Conservation (phyloP, 805 yeast genomes). For the Candida dendrica region DNA sequence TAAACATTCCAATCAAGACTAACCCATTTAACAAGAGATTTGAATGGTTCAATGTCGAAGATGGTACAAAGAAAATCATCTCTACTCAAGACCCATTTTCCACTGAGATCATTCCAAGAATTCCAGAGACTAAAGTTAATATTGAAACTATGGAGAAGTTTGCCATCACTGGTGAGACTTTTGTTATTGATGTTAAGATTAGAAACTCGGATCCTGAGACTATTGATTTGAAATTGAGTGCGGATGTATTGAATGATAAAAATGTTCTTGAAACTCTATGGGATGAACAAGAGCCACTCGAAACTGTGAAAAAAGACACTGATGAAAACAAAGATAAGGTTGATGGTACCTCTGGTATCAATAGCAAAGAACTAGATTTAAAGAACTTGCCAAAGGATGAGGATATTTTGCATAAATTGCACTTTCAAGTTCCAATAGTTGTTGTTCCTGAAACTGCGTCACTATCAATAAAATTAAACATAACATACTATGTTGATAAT, state of each 20-base stretch:
- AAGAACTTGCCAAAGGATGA: not conserved
- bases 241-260: not conserved
- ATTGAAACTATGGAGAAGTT: slow-evolving; percentile 16
- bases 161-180: slow-evolving; percentile 26
- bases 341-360: not conserved
- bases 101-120: slow-evolving; percentile 29
- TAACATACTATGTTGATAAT: slow-evolving; percentile 21
- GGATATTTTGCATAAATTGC: not conserved
- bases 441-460: not conserved
- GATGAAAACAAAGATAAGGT: not conserved
- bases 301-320: not conserved
- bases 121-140: slow-evolving; percentile 26
- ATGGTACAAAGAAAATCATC: slow-evolving; percentile 7
- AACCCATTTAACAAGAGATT: slow-evolving; percentile 9
- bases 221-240: slow-evolving; percentile 14
- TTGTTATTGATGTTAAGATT: slow-evolving; percentile 18
- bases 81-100: slow-evolving; percentile 12
- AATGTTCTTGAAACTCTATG: not conserved
- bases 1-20: slow-evolving; percentile 11
- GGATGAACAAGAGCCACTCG: not conserved
- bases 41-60: slow-evolving; percentile 8
- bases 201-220: slow-evolving; percentile 24
- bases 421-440: slow-evolving; percentile 6
- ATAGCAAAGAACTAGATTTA: slow-evolving; percentile 1
- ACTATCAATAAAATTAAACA: slow-evolving; percentile 11